Evolutionary conservation across 1,284 basidiomycete genomes (phyloP), one percentile per base, ranked within the genome.

Genomic region (Austroboletus olivaceoglutinosus): DNA sequence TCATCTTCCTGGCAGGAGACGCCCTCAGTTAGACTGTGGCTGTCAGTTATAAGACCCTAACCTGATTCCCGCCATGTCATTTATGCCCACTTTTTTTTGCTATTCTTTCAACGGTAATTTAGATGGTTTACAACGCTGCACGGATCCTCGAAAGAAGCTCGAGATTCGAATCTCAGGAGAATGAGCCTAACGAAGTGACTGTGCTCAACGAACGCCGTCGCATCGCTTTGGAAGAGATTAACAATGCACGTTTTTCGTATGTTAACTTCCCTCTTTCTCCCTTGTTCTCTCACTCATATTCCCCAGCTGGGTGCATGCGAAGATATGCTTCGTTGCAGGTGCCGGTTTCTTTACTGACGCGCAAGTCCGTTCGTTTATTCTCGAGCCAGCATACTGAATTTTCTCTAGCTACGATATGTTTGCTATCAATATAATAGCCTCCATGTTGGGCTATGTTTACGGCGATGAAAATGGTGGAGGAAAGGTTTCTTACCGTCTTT

Each of bases 391-490:
- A 25, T n/a, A 7, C 27, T 52, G 22, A 56, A 36, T 21, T 27
- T 22, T 47, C 19, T 40, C 43, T 22, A 67, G 62, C 18, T 67
- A 67, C 13, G 64, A 62, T 34, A 36, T 58, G 31, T 66, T 66
- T 36, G 51, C 55, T 5, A 50, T 65, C 11, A 61, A 52, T 39
- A 65, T 63, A 5, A 31, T 56, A 18, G 45, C 39, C 34, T 53
- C 62, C 21, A 62, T 62, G 62, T 40, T 63, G 43, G 61, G 64
- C 16, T 65, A 65, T 39, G 62, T 67, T 21, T 63, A 47, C 12
- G 60, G 60, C 4, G 19, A 65, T 39, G 42, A 61, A 44, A 45
- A 66, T 38, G 60, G 64, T 67, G 45, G 21, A 27, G 25, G 16
- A 11, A 18, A 1, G n/a, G 30, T 34, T 9, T 21, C 29, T 48